Evolutionary conservation across 148 eudicot species (phyloP).

Genomic region (Limonium bicolor): DNA sequence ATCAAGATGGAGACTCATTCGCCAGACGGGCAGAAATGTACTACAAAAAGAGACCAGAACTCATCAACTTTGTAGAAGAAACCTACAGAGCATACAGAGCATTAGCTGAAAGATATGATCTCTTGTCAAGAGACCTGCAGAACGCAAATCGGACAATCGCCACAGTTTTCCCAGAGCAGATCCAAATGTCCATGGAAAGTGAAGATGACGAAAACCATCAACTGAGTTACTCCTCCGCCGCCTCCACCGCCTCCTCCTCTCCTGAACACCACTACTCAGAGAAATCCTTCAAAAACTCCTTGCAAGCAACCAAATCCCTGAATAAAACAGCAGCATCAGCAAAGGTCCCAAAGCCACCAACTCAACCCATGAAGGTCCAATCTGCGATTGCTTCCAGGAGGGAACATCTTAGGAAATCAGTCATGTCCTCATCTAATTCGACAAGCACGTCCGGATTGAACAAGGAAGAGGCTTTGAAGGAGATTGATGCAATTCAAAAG

Average conservation of each 20-base stretch:
- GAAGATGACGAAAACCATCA: conserved; percentile 33
- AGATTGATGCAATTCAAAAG: conserved; percentile 51
- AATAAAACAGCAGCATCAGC: background rate
- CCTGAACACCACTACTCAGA: conserved; percentile 8
- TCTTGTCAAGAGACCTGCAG: conserved; percentile 60
- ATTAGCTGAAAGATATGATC: conserved; percentile 77
- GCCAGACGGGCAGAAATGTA: conserved; percentile 82
- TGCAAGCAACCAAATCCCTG: conserved; percentile 15
- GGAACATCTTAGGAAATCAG: conserved; percentile 31
- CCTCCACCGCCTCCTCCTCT: conserved; percentile 16
- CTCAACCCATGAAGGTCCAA: conserved; percentile 12
- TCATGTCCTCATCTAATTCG: conserved; percentile 7
- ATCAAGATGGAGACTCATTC: conserved; percentile 89
- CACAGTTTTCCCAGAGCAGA: conserved; percentile 52
- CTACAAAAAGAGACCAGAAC: conserved; percentile 75
- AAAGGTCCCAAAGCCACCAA: conserved; percentile 9
- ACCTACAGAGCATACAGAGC: conserved; percentile 65
- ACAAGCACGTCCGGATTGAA: conserved; percentile 26
- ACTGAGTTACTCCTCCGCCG: too few relatives aligned
- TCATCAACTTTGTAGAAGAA: conserved; percentile 59
- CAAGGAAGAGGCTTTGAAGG: conserved; percentile 39
- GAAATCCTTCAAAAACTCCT: conserved; percentile 20
- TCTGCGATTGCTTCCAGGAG: conserved; percentile 31
- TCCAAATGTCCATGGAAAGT: conserved; percentile 41
- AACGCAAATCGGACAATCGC: conserved; percentile 78